Evolutionary conservation across 192 early-diverging fungal genomes (phyloP), one percentile per base, ranked within the genome.

Genomic region (Powellomyces hirtus): DNA sequence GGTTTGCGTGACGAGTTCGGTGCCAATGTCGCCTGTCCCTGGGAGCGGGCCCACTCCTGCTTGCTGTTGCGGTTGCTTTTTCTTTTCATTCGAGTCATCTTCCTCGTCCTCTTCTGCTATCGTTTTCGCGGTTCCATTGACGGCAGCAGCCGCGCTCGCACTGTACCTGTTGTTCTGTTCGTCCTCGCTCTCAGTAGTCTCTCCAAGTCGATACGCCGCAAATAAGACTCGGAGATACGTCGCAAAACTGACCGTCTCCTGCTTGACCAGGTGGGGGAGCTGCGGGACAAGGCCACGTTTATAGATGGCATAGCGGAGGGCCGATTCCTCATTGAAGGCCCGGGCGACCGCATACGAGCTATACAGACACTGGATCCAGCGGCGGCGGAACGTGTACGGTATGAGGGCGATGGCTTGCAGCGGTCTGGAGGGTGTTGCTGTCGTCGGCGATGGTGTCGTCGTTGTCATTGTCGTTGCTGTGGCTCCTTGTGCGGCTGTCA

Each of bases 211-310:
- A 52, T 83, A 79, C 16, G 71, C 71, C 1, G 73, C 77, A 72
- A 85, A 85, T 29, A 85, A 68, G n/a, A 85, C 53, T 13, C 66
- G 51, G 16, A 85, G 62, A 38, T 79, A 79, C 18, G 73, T 75
- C 4, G 70, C 67, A 26, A 83, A 50, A 38, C 72, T 65, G 34
- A 79, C 74, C 18, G 93, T 92, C 76, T 97, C 95, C 72, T 95
- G 94, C 67, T 93, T 95, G 27, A 96, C 82, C 44, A 97, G 64
- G 59, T 95, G 95, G 20, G 95, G 95, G 64, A 95, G 70, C 40
- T 93, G 92, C 20, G 91, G 88, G 84, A 95, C 94, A 29, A 92
- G 91, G 13, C 94, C 92, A 37, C 85, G 84, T 73, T 77, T 87
- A 81, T 72, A 91, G 70, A 97, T 81, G 18, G 90, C 89, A 49